Evolutionary conservation across 805 yeast genomes (phyloP).

Genomic region (Cyberlindnera mrakii): DNA sequence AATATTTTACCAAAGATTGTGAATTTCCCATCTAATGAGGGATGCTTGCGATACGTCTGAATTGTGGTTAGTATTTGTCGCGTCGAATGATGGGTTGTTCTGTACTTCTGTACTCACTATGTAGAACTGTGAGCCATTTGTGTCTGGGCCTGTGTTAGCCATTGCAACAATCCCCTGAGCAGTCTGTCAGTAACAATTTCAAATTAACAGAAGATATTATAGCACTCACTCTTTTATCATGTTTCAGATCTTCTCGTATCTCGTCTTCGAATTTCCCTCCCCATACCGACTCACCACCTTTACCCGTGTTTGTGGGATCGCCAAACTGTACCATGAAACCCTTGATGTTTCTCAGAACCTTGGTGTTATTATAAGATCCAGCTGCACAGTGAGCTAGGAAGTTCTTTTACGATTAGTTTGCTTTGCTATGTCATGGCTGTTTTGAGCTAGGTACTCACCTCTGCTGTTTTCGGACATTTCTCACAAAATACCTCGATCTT

Average conservation of each 20-base stretch:
- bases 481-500: slow-evolving; percentile 35
- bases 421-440: neutral
- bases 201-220: neutral
- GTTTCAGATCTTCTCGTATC: slow-evolving; percentile 56
- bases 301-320: slow-evolving; percentile 69
- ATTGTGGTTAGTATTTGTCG: neutral
- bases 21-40: slow-evolving; percentile 65
- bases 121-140: slow-evolving; percentile 66
- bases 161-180: slow-evolving; percentile 51
- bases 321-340: slow-evolving; percentile 84
- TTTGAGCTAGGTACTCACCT: slow-evolving; percentile 19
- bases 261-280: slow-evolving; percentile 80
- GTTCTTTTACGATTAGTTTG: slow-evolving; percentile 22
- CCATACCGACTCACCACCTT: slow-evolving; percentile 78
- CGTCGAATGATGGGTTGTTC: neutral
- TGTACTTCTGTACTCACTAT: slow-evolving; percentile 32
- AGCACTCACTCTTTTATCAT: slow-evolving; percentile 60
- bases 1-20: slow-evolving; percentile 73
- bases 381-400: slow-evolving; percentile 40
- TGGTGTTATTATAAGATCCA: slow-evolving; percentile 41
- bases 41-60: slow-evolving; percentile 76
- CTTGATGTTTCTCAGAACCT: slow-evolving; percentile 66
- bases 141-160: slow-evolving; percentile 66
- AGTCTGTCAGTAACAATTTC: slow-evolving; percentile 1
- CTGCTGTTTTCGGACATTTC: slow-evolving; percentile 32